Evolutionary conservation across 768 basidiomycete species (phyloP).

Genomic region (Lyophyllum atratum): DNA sequence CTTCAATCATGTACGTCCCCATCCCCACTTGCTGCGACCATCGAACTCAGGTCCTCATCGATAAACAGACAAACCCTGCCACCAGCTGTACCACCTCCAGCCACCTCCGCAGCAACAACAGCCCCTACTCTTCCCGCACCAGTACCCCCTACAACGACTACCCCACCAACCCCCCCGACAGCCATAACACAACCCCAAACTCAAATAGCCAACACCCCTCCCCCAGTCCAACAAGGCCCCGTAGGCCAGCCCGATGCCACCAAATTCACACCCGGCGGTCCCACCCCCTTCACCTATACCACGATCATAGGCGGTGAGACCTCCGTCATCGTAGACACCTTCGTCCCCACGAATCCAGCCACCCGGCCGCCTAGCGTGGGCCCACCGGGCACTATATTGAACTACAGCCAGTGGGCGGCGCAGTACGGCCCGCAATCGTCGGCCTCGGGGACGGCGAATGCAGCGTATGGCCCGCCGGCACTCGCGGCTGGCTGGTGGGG

Average conservation of each 20-base stretch:
- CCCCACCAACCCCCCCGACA: slow-evolving; percentile 18
- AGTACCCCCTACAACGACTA: slow-evolving; percentile 9
- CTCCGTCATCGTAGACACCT: slow-evolving; percentile 32
- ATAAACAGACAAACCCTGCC: slow-evolving; percentile 24
- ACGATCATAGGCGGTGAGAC: slow-evolving; percentile 43
- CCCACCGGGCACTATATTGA: slow-evolving; percentile 34
- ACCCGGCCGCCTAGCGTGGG: slow-evolving; percentile 25
- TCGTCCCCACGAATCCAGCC: slow-evolving; percentile 40
- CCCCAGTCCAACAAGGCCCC: slow-evolving; percentile 45
- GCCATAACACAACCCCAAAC: not conserved
- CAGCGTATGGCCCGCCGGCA: not conserved
- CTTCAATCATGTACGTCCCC: slow-evolving; percentile 16
- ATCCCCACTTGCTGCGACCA: not conserved
- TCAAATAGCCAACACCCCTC: not conserved
- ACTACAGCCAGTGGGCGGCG: slow-evolving; percentile 32
- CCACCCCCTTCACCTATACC: slow-evolving; percentile 53
- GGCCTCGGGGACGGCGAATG: not conserved
- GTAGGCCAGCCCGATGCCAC: slow-evolving; percentile 55
- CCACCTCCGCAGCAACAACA: slow-evolving; percentile 23
- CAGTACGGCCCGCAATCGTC: slow-evolving; percentile 29
- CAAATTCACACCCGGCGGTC: slow-evolving; percentile 40
- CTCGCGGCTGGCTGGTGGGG: not conserved
- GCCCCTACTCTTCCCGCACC: slow-evolving; percentile 21
- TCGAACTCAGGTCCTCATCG: not conserved
- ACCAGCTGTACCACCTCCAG: slow-evolving; percentile 15